These are phyloP conservation scores for Apiospora aurea DNA, from an alignment of 2,329 filamentous ascomycete species.

Conservation along the genomic window DNA sequence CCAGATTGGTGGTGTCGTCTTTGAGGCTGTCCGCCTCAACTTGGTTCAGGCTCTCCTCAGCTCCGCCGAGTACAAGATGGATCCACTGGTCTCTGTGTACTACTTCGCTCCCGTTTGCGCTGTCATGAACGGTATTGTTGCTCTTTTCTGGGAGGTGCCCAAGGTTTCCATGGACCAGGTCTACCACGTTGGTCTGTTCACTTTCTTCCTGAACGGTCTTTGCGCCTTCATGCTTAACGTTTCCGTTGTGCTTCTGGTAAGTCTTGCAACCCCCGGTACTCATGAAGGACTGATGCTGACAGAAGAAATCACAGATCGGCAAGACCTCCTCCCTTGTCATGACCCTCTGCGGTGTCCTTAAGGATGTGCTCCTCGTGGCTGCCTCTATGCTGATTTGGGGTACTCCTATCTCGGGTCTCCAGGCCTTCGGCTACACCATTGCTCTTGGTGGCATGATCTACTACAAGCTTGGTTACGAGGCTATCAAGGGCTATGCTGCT, in stretches of 20 bases:
- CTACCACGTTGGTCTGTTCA: slow-evolving; percentile 74
- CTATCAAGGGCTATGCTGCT: slow-evolving; percentile 79
- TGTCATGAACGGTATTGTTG: slow-evolving; percentile 78
- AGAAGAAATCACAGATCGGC: slow-evolving; percentile 69
- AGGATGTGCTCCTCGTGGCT: slow-evolving; percentile 83
- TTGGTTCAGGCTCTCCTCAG: slow-evolving; percentile 85
- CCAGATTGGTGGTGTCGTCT: slow-evolving; percentile 79
- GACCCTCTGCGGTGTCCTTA: slow-evolving; percentile 86
- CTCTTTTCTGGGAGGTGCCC: slow-evolving; percentile 77
- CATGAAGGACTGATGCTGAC: slow-evolving; percentile 13
- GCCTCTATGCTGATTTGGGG: slow-evolving; percentile 85
- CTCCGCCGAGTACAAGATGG: slow-evolving; percentile 90
- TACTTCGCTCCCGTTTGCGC: slow-evolving; percentile 89
- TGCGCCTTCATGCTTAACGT: slow-evolving; percentile 85
- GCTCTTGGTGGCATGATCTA: slow-evolving; percentile 81
- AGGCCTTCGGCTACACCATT: slow-evolving; percentile 85
- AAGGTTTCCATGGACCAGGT: slow-evolving; percentile 73
- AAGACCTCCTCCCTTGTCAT: slow-evolving; percentile 87
- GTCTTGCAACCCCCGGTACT: slow-evolving; percentile 39
- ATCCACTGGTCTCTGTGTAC: slow-evolving; percentile 86
- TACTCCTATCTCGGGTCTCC: slow-evolving; percentile 75
- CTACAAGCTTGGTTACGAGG: slow-evolving; percentile 86
- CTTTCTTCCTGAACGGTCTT: slow-evolving; percentile 77
- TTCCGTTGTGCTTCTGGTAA: slow-evolving; percentile 84
- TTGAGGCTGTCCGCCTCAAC: slow-evolving; percentile 83